Conservation (phyloP, 352 stramenopile genomes). For the Pythium insidiosum region DNA sequence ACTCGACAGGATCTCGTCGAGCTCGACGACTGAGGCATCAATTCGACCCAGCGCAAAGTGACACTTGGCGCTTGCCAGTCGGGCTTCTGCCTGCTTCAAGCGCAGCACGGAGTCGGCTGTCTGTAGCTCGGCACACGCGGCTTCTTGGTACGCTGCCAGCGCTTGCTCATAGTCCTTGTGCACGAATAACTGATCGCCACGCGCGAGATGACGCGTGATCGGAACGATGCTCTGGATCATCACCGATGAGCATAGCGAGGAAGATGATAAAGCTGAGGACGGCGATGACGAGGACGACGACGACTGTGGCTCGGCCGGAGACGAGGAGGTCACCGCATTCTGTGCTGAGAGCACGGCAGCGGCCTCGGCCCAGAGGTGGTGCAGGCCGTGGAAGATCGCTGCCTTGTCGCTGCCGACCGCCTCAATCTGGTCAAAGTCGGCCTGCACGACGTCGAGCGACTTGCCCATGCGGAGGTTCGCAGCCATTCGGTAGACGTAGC, state of each 20-base stretch:
- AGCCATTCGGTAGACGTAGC: conserved; percentile 67
- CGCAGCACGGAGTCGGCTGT: conserved; percentile 5
- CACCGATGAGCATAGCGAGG: too few relatives aligned
- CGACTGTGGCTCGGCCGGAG: too few relatives aligned
- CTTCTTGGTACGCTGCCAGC: conserved; percentile 43
- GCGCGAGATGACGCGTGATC: conserved; percentile 45
- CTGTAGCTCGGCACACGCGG: conserved; percentile 12
- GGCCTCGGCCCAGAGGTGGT: conserved; percentile 61
- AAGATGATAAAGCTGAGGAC: too few relatives aligned
- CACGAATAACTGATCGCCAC: conserved; percentile 52
- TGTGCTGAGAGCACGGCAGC: conserved; percentile 32
- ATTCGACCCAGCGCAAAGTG: conserved; percentile 45
- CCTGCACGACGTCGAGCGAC: conserved; percentile 38
- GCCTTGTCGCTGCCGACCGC: conserved; percentile 56
- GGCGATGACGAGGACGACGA: too few relatives aligned
- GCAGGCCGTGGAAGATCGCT: conserved; percentile 64
- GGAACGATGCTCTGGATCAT: conserved; percentile 36
- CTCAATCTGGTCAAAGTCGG: conserved; percentile 47
- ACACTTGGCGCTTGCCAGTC: conserved; percentile 50
- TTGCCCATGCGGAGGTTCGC: conserved; percentile 50
- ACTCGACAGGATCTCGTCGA: conserved; percentile 32
- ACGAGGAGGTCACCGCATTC: too few relatives aligned
- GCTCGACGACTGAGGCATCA: conserved; percentile 32
- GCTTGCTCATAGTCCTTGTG: conserved; percentile 45
- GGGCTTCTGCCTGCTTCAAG: conserved; percentile 30